These are phyloP conservation scores for Sclerotinia minor DNA, from an alignment of 2,329 filamentous ascomycete genomes.

Conservation along the genomic window DNA sequence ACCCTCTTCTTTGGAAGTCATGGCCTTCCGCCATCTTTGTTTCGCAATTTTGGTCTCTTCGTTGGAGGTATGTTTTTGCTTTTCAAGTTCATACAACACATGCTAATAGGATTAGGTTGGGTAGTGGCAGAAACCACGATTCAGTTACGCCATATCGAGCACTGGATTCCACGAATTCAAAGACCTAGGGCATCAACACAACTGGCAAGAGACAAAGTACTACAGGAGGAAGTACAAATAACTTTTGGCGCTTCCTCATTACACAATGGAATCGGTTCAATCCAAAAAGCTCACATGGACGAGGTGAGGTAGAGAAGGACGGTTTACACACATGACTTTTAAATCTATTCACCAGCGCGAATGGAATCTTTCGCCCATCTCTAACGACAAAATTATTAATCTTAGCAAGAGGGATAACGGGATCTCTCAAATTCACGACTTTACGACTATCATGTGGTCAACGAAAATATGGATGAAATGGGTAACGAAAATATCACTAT, in stretches of 20 bases:
- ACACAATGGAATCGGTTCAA: neutral
- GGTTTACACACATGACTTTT: neutral
- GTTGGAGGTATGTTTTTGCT: slow-evolving; percentile 29
- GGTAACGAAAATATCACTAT: slow-evolving; percentile 21
- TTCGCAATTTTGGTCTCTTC: slow-evolving; percentile 32
- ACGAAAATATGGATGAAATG: neutral
- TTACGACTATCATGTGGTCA: slow-evolving; percentile 9
- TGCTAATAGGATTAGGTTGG: slow-evolving; percentile 22
- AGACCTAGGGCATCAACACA: slow-evolving; percentile 19
- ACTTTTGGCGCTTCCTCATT: neutral
- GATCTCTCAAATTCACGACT: neutral
- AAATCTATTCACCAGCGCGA: neutral
- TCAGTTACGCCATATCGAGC: slow-evolving; percentile 7
- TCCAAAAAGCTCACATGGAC: neutral
- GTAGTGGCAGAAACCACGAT: slow-evolving; percentile 21
- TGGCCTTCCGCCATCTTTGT: slow-evolving; percentile 33
- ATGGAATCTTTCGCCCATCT: neutral
- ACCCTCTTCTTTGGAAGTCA: slow-evolving; percentile 35
- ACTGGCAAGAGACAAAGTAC: slow-evolving; percentile 18
- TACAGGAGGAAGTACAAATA: neutral
- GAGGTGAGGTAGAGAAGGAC: slow-evolving; percentile 4
- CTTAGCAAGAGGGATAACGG: neutral
- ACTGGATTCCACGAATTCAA: slow-evolving; percentile 23
- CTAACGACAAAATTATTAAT: slow-evolving; percentile 13
- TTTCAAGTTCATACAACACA: too few species aligned